Evolutionary conservation across 345 rosid species (phyloP), one percentile per base, ranked within the genome.

Genomic region (Xanthoceras sorbifolium): DNA sequence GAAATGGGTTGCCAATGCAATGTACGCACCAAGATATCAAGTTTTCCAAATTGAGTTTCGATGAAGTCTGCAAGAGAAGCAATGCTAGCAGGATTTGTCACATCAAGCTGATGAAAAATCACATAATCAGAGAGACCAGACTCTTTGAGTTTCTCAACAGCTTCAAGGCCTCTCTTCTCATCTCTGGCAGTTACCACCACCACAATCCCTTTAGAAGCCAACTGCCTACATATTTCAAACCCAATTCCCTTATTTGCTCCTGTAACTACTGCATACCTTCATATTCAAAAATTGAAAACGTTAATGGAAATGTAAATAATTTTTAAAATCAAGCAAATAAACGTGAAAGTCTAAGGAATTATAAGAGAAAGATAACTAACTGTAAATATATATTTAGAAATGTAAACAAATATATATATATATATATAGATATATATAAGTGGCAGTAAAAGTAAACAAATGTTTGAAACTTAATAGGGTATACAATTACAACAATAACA

Each of bases 231-330:
- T 69, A 85, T 67, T 69, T 81, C 83, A 8, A 83, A 74, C 40
- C 85, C 85, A 18, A 85, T 78, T 3, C 88, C 88, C 66, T 48
- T 82, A 71, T 82, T 82, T 5, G 60, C 75, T 9, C 88, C 85
- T 0, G 85, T 82, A 48, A 80, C 84, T 22, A 85, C 82, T 9
- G 84, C 82, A 69, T 60, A 73, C 52, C 85, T 82, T 64, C 20
- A 69, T 59, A 4, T 48, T 40, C 15, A 9, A 54, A 54, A 54
- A 54, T 20, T 54, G 59, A 12, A n/a, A 54, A 55, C 44, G 9
- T 11, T 40, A 40, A 40, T 11, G 9, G 61, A 11, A 44, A 12
- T 44, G 50, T 44, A 44, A 44, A 12, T 36, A 36, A 36, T 36
- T 36, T 6, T 44, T 44, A 10, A 44, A 44, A 44, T 15, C 50